Evolutionary conservation across 177 flowering plant genomes (phyloP), one percentile per base, ranked within the genome.

Genomic region (Vitis hybrid): DNA sequence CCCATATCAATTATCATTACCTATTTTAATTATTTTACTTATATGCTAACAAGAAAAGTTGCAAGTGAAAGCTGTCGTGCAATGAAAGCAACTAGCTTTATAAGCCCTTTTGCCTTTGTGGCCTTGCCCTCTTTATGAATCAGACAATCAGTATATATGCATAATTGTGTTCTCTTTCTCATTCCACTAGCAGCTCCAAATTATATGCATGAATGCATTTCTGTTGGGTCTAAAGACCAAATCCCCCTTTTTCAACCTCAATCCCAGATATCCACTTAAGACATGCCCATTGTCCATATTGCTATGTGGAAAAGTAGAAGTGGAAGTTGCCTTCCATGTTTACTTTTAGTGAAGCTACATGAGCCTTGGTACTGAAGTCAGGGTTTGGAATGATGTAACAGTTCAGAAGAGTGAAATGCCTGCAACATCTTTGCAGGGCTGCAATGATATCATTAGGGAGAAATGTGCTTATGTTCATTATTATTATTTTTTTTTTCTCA

Each of bases 71-170:
- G 49, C 12, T 52, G 57, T 12, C 13, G 14, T 30, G 68, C 55
- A 52, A 65, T 24, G 58, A 52, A 54, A 8, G 18, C 59, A 27
- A 24, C n/a, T 52, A 13, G 59, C 68, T 52, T 66, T 66, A 15
- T 8, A 2, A 12, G 15, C 19, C 24, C 46, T 66, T 66, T 66
- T 27, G 15, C 60, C 24, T 52, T 54, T 66, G 60, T 8, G 52
- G 50, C 50, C 14, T 64, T 64, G 54, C 32, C 58, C 19, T 27
- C 59, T 32, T 30, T 54, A 66, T 66, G 69, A 13, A 54, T 54
- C 56, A 54, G 56, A 54, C 56, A 13, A 54, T 54, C 56, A 54
- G 15, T 54, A 54, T 54, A 54, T 54, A 54, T 54, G 16, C n/a
- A 54, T 54, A 54, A 54, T 54, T 54, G n/a, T 54, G 56, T 54